Evolutionary conservation across 129 eudicot genomes (phyloP), one percentile per base, ranked within the genome.

Genomic region (Centella asiatica): DNA sequence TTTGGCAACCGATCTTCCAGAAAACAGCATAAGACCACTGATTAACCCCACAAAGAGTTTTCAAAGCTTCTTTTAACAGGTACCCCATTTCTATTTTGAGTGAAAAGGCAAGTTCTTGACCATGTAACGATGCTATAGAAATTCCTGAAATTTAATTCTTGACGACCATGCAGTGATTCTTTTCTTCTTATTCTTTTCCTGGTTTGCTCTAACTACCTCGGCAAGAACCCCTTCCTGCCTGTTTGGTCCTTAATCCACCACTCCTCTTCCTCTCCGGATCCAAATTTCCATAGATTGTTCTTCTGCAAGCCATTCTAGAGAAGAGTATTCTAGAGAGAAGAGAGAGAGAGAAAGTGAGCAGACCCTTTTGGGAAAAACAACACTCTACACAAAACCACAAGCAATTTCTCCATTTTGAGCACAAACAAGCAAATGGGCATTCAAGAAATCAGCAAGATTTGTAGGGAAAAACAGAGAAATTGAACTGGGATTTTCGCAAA

Each of bases 1-100:
- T 87, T 79, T 87, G 95, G 68, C 81, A 80, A 66, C 96, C 98
- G 60, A 92, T 65, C 84, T 87, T 92, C 98, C 98, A 92, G 72
- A 92, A 90, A 79, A 90, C 85, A 68, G 95, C 98, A 81, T 92
- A 92, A 74, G 79, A 78, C 98, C 98, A 92, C 50, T 80, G 96
- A 46, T 82, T 83, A 49, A 84, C 88, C 54, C 98, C 98, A 67
- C 98, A 92, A 0, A 87, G 80, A 56, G 94, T 78, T 75, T 82
- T 87, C 66, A 92, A 71, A 64, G 90, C 94, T 80, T 92, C 98
- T 78, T 87, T 92, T 74, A 87, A 65, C 71, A 81, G 66, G 63
- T 87, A 81, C 51, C 95, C 98, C 98, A 92, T 92, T 37, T 34
- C 62, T 46, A 29, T 12, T 13, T 18, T 18, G 57, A 27, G 26